phyloP scores from a whole-genome alignment of 1,284 basidiomycete genomes.

The Cutaneotrichosporon mucoides region DNA sequence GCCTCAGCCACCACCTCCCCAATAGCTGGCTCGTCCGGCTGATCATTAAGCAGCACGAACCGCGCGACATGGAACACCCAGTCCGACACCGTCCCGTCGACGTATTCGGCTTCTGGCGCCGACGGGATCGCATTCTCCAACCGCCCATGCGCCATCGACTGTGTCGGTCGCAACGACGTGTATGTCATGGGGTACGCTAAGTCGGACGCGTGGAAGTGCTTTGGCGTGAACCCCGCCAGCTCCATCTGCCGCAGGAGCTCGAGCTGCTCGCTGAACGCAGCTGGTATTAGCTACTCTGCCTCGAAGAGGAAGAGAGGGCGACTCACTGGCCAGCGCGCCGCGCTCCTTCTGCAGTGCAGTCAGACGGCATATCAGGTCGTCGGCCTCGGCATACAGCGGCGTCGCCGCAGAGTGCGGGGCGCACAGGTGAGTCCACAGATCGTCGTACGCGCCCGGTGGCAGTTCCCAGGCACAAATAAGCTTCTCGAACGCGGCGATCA shows the following conservation, averaged over 20 bases:
- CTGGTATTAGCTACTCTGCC: not conserved
- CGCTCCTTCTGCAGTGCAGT: not conserved
- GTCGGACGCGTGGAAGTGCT: not conserved
- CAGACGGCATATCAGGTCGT: not conserved
- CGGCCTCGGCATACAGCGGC: not conserved
- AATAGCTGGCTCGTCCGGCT: not conserved
- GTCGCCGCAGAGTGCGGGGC: not conserved
- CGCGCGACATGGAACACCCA: constrained; percentile 1
- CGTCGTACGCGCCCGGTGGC: not conserved
- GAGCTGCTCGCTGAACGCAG: not conserved
- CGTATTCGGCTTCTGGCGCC: not conserved
- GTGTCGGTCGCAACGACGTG: not conserved
- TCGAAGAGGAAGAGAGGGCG: too few relatives aligned
- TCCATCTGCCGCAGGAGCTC: constrained; percentile 1
- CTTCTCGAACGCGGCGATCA: constrained; percentile 1
- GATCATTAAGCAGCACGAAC: not conserved
- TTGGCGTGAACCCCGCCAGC: not conserved
- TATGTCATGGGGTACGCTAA: not conserved
- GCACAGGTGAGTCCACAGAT: not conserved
- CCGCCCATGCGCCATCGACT: not conserved
- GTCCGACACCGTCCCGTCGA: not conserved
- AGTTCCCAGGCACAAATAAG: not conserved
- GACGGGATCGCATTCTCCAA: not conserved
- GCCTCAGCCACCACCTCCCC: not conserved
- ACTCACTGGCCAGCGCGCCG: not conserved